phyloP scores from a whole-genome alignment of 345 rosid genomes.

The Eutrema japonicum region DNA sequence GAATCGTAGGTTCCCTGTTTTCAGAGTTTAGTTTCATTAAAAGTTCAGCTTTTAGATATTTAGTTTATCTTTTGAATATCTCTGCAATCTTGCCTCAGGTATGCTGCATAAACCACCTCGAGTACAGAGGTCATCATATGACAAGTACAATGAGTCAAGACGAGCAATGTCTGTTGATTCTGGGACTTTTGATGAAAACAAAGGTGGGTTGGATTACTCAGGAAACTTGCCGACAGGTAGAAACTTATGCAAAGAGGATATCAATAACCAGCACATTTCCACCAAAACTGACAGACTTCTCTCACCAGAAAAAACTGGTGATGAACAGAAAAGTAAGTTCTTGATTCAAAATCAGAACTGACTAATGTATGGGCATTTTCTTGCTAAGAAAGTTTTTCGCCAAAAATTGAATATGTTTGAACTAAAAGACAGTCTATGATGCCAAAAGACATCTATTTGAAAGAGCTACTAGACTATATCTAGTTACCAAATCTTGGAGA shows the following conservation, averaged over 20 bases:
- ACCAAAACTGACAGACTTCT: slow-evolving; percentile 48
- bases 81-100: slow-evolving; percentile 50
- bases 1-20: slow-evolving; percentile 56
- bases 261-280: slow-evolving; percentile 37
- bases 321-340: slow-evolving; percentile 59
- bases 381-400: neutral
- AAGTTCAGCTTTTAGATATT: slow-evolving; percentile 3
- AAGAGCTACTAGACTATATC: neutral
- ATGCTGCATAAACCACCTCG: slow-evolving; percentile 85
- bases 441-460: neutral
- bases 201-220: slow-evolving; percentile 45
- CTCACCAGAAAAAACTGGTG: slow-evolving; percentile 50
- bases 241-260: slow-evolving; percentile 49
- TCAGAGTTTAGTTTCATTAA: slow-evolving; percentile 6
- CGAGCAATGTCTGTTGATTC: slow-evolving; percentile 56
- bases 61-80: neutral
- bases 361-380: neutral
- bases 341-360: slow-evolving; percentile 11
- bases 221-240: neutral
- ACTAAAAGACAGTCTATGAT: neutral
- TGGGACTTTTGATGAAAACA: slow-evolving; percentile 33
- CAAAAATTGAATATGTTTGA: neutral
- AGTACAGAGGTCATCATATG: slow-evolving; percentile 50
- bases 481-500: neutral
- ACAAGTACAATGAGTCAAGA: slow-evolving; percentile 54